A percentile compares a stretch with the other conserved stretches of the same genome.
These are phyloP conservation scores for Vigna mungo DNA, from an alignment of 306 rosid genomes.

Conservation along the genomic window DNA sequence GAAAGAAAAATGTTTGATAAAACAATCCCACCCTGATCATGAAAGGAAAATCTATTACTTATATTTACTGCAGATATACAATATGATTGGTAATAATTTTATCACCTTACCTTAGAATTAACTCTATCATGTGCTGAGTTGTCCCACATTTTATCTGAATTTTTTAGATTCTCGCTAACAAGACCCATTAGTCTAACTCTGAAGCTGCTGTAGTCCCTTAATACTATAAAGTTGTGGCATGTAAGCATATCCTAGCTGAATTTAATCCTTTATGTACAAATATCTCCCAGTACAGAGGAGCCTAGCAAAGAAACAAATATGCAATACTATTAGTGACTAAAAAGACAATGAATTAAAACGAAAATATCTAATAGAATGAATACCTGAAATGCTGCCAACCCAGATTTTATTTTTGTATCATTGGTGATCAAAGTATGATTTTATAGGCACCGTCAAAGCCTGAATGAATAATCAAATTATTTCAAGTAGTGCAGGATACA, in stretches of 20 bases:
- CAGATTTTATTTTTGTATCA: no score
- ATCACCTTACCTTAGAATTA: slow-evolving; percentile 79
- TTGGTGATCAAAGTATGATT: slow-evolving; percentile 53
- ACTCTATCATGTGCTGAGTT: slow-evolving; percentile 76
- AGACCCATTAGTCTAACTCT: slow-evolving; percentile 88
- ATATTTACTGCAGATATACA: slow-evolving; percentile 22
- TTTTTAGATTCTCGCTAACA: slow-evolving; percentile 68
- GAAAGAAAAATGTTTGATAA: slow-evolving; percentile 68
- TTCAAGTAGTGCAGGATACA: slow-evolving; percentile 34
- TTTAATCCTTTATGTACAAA: slow-evolving; percentile 79
- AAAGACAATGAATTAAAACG: no score
- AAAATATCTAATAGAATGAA: no score
- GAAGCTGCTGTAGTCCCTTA: slow-evolving; percentile 90
- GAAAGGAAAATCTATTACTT: slow-evolving; percentile 38
- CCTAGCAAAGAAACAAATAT: slow-evolving; percentile 54
- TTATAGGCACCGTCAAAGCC: slow-evolving; percentile 74
- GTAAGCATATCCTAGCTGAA: slow-evolving; percentile 96
- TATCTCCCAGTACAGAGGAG: slow-evolving; percentile 95
- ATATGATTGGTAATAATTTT: slow-evolving; percentile 27
- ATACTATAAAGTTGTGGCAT: slow-evolving; percentile 97
- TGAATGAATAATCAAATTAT: slow-evolving; percentile 51
- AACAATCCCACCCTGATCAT: slow-evolving; percentile 86
- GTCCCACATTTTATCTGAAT: slow-evolving; percentile 96
- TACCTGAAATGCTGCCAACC: no score
- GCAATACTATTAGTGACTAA: no score